Evolutionary conservation across 1,139 yeast genomes (phyloP).

Genomic region (Kodamaea plutei): DNA sequence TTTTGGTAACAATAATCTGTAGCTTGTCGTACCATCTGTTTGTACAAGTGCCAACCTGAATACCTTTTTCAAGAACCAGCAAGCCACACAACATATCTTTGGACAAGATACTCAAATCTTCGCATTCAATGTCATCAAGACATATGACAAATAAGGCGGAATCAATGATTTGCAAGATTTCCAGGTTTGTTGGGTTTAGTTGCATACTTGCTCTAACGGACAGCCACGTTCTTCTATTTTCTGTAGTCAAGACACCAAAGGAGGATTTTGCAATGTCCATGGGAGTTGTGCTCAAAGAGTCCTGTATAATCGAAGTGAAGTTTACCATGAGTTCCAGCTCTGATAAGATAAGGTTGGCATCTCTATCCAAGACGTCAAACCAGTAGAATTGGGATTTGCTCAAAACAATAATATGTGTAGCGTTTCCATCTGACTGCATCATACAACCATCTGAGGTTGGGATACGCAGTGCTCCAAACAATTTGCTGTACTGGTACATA

Average conservation of each 20-base stretch:
- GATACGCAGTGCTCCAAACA: conserved; percentile 83
- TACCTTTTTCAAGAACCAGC: conserved; percentile 73
- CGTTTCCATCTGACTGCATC: conserved; percentile 72
- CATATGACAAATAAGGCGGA: conserved; percentile 79
- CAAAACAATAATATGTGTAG: conserved; percentile 80
- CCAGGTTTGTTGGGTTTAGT: conserved; percentile 51
- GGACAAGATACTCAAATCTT: conserved; percentile 63
- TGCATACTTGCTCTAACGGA: conserved; percentile 52
- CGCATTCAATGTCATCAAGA: conserved; percentile 70
- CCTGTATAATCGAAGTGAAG: conserved; percentile 70
- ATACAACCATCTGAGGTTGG: conserved; percentile 78
- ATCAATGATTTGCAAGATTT: conserved; percentile 71
- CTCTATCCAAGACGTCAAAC: conserved; percentile 81
- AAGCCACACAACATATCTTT: conserved; percentile 86
- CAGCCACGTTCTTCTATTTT: conserved; percentile 84
- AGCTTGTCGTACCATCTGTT: conserved; percentile 94
- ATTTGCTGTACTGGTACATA: conserved; percentile 84
- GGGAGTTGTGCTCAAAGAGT: conserved; percentile 57
- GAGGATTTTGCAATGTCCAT: conserved; percentile 75
- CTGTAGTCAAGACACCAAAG: conserved; percentile 86
- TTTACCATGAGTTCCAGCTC: conserved; percentile 75
- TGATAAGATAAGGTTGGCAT: conserved; percentile 63
- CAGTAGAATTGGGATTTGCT: conserved; percentile 88
- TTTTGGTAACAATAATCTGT: conserved; percentile 83
- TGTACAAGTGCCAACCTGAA: conserved; percentile 90